Evolutionary conservation across 1,139 yeast species (phyloP).

Genomic region (Ogataea hybrid): DNA sequence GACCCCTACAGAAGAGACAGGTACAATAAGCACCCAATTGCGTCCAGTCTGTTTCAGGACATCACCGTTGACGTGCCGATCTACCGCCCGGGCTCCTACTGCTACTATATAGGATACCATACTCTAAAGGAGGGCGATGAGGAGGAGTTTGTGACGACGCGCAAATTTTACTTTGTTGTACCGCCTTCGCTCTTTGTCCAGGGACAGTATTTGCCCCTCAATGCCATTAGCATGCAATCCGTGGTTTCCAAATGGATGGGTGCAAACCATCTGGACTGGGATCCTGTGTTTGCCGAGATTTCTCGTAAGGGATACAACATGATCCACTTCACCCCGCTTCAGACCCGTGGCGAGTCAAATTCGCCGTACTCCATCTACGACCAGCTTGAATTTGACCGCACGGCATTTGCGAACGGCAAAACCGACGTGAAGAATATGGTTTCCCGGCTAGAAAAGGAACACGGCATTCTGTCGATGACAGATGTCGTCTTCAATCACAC

Average conservation of each 20-base stretch:
- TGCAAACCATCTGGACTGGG: slow-evolving; percentile 54
- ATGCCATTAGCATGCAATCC: slow-evolving; percentile 81
- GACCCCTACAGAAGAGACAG: too few relatives aligned
- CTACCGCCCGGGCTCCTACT: slow-evolving; percentile 75
- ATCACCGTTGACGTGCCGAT: slow-evolving; percentile 59
- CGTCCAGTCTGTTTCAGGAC: slow-evolving; percentile 57
- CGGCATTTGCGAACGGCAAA: slow-evolving; percentile 49
- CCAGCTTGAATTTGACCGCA: slow-evolving; percentile 74
- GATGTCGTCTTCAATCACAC: slow-evolving; percentile 96
- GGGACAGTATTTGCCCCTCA: slow-evolving; percentile 61
- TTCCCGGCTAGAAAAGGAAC: slow-evolving; percentile 47
- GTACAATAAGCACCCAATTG: too few relatives aligned
- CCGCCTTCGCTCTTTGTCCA: slow-evolving; percentile 70
- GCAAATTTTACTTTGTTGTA: slow-evolving; percentile 71
- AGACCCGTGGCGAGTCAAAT: slow-evolving; percentile 80
- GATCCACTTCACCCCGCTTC: slow-evolving; percentile 95
- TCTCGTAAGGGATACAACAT: slow-evolving; percentile 82
- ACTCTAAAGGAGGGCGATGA: slow-evolving; percentile 33
- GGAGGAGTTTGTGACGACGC: slow-evolving; percentile 41
- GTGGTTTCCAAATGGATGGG: slow-evolving; percentile 94
- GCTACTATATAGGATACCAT: slow-evolving; percentile 58
- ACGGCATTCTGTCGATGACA: slow-evolving; percentile 72
- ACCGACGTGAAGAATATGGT: slow-evolving; percentile 48
- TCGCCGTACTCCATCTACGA: slow-evolving; percentile 93
- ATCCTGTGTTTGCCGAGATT: slow-evolving; percentile 56